Percentiles rank a stretch among this genome's conserved stretches.
phyloP scores from a whole-genome alignment of 2,329 filamentous ascomycete genomes.

The Pestalotiopsis sp. region DNA sequence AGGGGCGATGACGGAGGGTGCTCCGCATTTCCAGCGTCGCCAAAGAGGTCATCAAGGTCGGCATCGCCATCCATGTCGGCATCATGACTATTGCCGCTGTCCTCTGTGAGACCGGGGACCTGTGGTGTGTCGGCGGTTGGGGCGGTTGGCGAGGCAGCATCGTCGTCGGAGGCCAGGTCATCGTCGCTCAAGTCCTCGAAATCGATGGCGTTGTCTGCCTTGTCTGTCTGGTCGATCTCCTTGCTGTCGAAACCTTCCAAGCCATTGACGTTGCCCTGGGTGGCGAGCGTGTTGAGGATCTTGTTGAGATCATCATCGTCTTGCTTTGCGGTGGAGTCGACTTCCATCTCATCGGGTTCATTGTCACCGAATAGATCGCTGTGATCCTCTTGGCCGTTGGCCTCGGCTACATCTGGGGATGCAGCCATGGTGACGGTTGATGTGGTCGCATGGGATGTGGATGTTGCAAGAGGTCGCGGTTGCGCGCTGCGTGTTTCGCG shows the following conservation, averaged over 20 bases:
- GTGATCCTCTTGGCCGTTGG: conserved; percentile 1
- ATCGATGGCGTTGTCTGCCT: conserved; percentile 90
- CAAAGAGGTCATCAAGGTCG: conserved; percentile 67
- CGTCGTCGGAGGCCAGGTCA: conserved; percentile 80
- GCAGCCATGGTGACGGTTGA: not conserved
- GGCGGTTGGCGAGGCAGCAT: conserved; percentile 34
- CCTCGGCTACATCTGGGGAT: conserved; percentile 5
- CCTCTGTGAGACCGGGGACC: conserved; percentile 59
- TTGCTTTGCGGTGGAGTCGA: conserved; percentile 26
- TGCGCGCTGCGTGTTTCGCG: not conserved
- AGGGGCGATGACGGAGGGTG: conserved; percentile 47
- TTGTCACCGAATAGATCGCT: conserved; percentile 2
- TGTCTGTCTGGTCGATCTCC: conserved; percentile 69
- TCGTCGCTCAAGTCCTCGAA: conserved; percentile 92
- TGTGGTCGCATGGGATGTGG: not conserved
- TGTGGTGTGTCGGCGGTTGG: conserved; percentile 42
- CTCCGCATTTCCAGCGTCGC: conserved; percentile 52
- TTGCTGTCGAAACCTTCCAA: conserved; percentile 41
- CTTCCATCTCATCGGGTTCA: not conserved
- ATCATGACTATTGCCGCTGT: conserved; percentile 62
- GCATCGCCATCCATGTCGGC: conserved; percentile 47
- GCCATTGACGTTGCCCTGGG: conserved; percentile 37
- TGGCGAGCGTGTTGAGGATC: conserved; percentile 52
- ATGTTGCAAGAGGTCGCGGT: not conserved
- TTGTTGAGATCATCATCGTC: conserved; percentile 40